Percentiles rank a stretch among this genome's conserved stretches.
These are phyloP conservation scores for Candida sojae DNA, from an alignment of 1,139 yeast genomes.

Conservation along the genomic window DNA sequence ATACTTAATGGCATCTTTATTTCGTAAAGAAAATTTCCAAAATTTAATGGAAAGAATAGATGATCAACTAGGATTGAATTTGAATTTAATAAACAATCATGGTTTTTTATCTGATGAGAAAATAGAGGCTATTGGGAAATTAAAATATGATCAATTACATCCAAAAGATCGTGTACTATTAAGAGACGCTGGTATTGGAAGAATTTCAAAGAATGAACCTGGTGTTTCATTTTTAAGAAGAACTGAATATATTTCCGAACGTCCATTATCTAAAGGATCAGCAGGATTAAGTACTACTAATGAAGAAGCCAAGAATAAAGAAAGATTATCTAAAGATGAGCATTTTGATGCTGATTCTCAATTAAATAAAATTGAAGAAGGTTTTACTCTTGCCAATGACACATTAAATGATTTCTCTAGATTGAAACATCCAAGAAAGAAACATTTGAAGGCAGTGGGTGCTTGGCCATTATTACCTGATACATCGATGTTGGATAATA, in stretches of 20 bases:
- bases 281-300: conserved; percentile 12
- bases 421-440: conserved; percentile 78
- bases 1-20: conserved; percentile 68
- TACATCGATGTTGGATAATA: conserved; percentile 82
- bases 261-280: conserved; percentile 23
- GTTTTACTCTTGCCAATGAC: conserved; percentile 65
- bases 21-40: conserved; percentile 73
- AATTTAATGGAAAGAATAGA: conserved; percentile 65
- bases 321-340: conserved; percentile 23
- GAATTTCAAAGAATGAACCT: conserved; percentile 52
- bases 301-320: conserved; percentile 17
- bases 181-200: conserved; percentile 70
- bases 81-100: conserved; percentile 69
- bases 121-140: conserved; percentile 23
- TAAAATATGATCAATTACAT: conserved; percentile 44
- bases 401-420: conserved; percentile 42
- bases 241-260: conserved; percentile 81
- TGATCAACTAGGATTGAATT: conserved; percentile 75
- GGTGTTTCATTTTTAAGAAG: conserved; percentile 87
- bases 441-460: conserved; percentile 68
- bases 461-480: conserved; percentile 89
- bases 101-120: conserved; percentile 58
- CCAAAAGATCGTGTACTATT: conserved; percentile 75
- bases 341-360: conserved; percentile 63
- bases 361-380: conserved; percentile 68